phyloP scores from a whole-genome alignment of 371 early-diverging fungal species.

The Nematocida homosporus region DNA sequence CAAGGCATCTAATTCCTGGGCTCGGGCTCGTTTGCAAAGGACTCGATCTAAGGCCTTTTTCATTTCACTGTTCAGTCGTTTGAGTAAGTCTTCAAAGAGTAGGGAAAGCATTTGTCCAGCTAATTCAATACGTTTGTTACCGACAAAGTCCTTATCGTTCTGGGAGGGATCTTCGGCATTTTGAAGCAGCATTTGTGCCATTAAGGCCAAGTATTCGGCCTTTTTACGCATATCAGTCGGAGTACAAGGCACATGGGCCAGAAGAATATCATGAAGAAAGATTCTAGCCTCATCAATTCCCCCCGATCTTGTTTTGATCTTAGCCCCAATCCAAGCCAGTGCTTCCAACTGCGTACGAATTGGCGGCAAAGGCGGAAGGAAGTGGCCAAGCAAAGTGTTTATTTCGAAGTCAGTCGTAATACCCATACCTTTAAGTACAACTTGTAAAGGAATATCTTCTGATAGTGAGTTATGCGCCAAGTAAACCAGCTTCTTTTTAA shows the following conservation, averaged over 20 bases:
- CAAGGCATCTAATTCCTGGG: conserved; percentile 86
- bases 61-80: conserved; percentile 81
- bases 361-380: not conserved
- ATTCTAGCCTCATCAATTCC: conserved; percentile 81
- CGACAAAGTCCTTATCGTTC: conserved; percentile 98
- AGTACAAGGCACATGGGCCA: conserved; percentile 88
- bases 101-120: conserved; percentile 93
- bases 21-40: conserved; percentile 81
- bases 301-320: conserved; percentile 67
- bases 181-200: conserved; percentile 88
- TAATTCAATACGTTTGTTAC: conserved; percentile 95
- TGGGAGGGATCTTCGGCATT: conserved; percentile 71
- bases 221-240: conserved; percentile 72
- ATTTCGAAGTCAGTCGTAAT: conserved; percentile 88
- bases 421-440: conserved; percentile 71
- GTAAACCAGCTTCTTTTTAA: conserved; percentile 73
- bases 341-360: conserved; percentile 48
- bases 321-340: conserved; percentile 78
- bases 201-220: conserved; percentile 85
- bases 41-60: conserved; percentile 76
- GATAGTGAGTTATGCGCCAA: conserved; percentile 83
- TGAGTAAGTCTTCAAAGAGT: conserved; percentile 98
- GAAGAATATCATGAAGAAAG: conserved; percentile 79
- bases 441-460: conserved; percentile 81
- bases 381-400: conserved; percentile 80